phyloP scores from a whole-genome alignment of 78 protist species.

The Capsaspora owczarzaki region DNA sequence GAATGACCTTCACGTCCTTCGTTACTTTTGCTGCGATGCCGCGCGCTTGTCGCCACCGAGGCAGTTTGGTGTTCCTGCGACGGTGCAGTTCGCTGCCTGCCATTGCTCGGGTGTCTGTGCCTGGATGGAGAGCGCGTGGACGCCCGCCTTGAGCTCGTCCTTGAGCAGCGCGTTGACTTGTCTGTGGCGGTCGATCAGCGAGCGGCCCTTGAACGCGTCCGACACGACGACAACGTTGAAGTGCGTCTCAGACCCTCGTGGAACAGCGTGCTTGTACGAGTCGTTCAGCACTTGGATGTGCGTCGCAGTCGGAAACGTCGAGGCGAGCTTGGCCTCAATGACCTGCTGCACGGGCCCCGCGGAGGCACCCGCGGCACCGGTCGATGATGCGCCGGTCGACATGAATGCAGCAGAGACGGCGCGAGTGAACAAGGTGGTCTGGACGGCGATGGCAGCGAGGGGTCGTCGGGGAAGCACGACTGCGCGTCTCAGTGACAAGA shows the following conservation, averaged over 20 bases:
- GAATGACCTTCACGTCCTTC: too few relatives aligned
- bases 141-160: conserved; percentile 47
- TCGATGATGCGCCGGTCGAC: too few relatives aligned
- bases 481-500: too few relatives aligned
- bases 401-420: too few relatives aligned
- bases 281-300: conserved; percentile 43
- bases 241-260: conserved; percentile 32
- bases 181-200: conserved; percentile 58
- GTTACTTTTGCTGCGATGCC: too few relatives aligned
- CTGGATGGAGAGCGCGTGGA: conserved; percentile 67
- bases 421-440: too few relatives aligned
- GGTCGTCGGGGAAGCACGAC: too few relatives aligned
- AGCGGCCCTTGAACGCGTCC: conserved; percentile 34
- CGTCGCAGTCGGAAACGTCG: conserved; percentile 12
- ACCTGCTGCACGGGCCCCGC: conserved; percentile 20
- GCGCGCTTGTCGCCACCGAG: neutral
- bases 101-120: conserved; percentile 53
- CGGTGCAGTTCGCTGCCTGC: conserved; percentile 12
- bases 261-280: conserved; percentile 46
- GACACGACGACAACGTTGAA: conserved; percentile 58
- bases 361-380: neutral
- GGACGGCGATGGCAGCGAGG: too few relatives aligned
- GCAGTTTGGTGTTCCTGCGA: neutral
- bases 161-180: conserved; percentile 31
- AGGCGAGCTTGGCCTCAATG: conserved; percentile 25